These are phyloP conservation scores for Cenchrus purpureus DNA, from an alignment of 176 grass and related monocot species.

Conservation along the genomic window DNA sequence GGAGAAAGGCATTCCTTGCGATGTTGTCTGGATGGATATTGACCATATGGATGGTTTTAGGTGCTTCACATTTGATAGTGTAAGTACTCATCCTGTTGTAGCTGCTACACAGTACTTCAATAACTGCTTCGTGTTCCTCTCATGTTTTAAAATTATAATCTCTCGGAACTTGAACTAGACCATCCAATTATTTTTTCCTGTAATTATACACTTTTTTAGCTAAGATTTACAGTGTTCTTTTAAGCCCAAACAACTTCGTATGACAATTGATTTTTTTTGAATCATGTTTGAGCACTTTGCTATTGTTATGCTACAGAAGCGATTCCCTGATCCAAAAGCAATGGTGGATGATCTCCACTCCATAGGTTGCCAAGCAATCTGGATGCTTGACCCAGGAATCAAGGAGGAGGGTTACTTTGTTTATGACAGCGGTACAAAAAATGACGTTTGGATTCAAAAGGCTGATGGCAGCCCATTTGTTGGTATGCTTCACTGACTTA, in stretches of 20 bases:
- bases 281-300: slow-evolving; percentile 21
- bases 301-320: slow-evolving; percentile 50
- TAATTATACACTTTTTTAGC: neutral
- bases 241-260: neutral
- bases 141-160: slow-evolving; percentile 18
- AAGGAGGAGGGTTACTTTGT: slow-evolving; percentile 89
- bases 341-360: slow-evolving; percentile 79
- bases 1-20: slow-evolving; percentile 90
- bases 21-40: slow-evolving; percentile 99
- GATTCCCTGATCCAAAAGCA: slow-evolving; percentile 81
- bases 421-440: slow-evolving; percentile 79
- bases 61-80: slow-evolving; percentile 92
- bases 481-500: slow-evolving; percentile 57
- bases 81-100: slow-evolving; percentile 35
- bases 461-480: slow-evolving; percentile 65
- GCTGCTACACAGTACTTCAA: slow-evolving; percentile 8
- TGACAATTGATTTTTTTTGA: slow-evolving; percentile 16
- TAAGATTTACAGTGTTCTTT: slow-evolving; percentile 12
- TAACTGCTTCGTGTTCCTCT: neutral
- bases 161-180: neutral
- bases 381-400: slow-evolving; percentile 99
- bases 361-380: slow-evolving; percentile 84
- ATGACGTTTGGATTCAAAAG: slow-evolving; percentile 80
- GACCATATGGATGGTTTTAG: slow-evolving; percentile 98
- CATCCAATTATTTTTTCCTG: neutral